Conservation (phyloP, 2,329 filamentous ascomycete genomes). For the Fusarium penzigii region DNA sequence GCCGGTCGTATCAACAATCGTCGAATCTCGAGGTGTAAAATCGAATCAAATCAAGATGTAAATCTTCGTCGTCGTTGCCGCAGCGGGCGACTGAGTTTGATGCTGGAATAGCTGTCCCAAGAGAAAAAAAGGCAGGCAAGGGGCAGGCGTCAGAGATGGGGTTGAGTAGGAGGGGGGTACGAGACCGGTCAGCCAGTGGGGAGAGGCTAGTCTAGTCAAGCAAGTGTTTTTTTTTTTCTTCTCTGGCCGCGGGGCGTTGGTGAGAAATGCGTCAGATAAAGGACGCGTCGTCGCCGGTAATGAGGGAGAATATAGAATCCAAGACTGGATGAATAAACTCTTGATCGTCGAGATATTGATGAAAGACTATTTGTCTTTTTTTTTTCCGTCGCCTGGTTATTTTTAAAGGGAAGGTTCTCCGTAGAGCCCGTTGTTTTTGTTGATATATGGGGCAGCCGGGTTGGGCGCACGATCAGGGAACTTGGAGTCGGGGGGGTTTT, state of each 20-base stretch:
- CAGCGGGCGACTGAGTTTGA: slow-evolving; percentile 32
- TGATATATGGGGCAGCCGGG: slow-evolving; percentile 19
- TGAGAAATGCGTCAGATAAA: slow-evolving; percentile 17
- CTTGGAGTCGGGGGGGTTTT: slow-evolving; percentile 22
- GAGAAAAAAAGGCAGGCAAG: slow-evolving; percentile 24
- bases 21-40: slow-evolving; percentile 16
- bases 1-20: slow-evolving; percentile 11
- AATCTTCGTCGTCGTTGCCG: slow-evolving; percentile 36
- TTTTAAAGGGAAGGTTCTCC: too few relatives aligned
- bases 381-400: neutral
- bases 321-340: neutral
- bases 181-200: slow-evolving; percentile 27
- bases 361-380: slow-evolving; percentile 11
- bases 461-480: slow-evolving; percentile 27
- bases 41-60: slow-evolving; percentile 23
- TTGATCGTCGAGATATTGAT: slow-evolving; percentile 4
- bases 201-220: slow-evolving; percentile 10
- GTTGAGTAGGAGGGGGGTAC: slow-evolving; percentile 17
- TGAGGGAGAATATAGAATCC: slow-evolving; percentile 1
- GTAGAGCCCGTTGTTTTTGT: slow-evolving; percentile 14
- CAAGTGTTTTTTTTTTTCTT: slow-evolving; percentile 17
- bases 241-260: slow-evolving; percentile 15
- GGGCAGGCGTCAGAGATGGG: slow-evolving; percentile 24
- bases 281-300: slow-evolving; percentile 26
- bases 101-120: slow-evolving; percentile 28